phyloP scores from a whole-genome alignment of 2,329 filamentous ascomycete genomes.

The Colletotrichum salicis region DNA sequence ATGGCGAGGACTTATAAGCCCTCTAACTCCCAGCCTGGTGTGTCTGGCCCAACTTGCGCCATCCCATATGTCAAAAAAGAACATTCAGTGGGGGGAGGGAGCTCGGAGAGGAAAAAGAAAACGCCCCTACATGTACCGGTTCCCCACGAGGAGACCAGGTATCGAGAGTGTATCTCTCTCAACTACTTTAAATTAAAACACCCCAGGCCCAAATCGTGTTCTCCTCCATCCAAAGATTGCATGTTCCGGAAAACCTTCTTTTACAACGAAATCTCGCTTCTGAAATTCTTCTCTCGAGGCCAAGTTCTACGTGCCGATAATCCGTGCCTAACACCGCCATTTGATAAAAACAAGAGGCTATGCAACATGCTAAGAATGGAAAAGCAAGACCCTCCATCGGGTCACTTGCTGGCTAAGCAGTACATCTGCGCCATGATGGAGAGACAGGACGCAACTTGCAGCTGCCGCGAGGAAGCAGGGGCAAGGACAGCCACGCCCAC shows the following conservation, averaged over 20 bases:
- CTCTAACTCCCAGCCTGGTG: neutral
- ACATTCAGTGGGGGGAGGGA: neutral
- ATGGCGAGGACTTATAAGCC: slow-evolving; percentile 6
- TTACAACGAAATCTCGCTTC: neutral
- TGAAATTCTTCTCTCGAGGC: neutral
- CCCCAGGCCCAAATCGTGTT: neutral
- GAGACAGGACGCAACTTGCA: neutral
- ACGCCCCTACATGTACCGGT: neutral
- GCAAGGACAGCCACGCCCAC: neutral
- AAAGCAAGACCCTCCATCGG: neutral
- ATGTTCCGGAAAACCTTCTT: neutral
- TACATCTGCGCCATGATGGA: neutral
- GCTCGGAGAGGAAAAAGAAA: slow-evolving; percentile 4
- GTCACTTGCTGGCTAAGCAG: neutral
- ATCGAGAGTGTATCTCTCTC: neutral
- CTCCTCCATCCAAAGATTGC: neutral
- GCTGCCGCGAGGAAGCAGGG: neutral
- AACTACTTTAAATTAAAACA: neutral
- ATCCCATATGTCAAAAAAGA: slow-evolving; percentile 7
- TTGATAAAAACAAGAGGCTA: no score
- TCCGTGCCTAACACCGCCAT: neutral
- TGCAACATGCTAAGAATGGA: neutral
- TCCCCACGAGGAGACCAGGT: neutral
- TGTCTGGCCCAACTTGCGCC: neutral
- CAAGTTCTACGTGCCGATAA: neutral